Base-by-base conservation (phyloP, 345 rosid genomes). In the Eutrema japonicum region DNA sequence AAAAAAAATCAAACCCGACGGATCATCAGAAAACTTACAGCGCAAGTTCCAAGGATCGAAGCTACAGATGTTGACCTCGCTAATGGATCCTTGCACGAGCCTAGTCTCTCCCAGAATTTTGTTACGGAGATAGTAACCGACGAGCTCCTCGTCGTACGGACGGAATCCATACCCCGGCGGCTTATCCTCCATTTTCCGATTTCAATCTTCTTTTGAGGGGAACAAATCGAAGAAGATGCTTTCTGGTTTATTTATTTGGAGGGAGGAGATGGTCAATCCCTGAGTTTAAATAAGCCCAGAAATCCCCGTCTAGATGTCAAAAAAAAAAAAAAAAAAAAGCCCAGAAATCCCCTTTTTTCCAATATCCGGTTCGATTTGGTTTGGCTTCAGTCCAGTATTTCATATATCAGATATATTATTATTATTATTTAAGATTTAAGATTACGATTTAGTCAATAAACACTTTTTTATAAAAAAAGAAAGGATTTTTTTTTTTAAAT, bases 31-130 rank as follows among this genome's bases (percentile, higher is more conserved):
- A 22, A 41, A 68, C 46, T 66, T 75, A 83, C 86, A 50, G 2
- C 82, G 87, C 42, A 89, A 40, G 0, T 89, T 46, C 86, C 83
- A 80, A 6, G 95, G 95, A 48, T 89, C 89, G 2, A 4, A 71
- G 41, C 46, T 36, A 72, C 71, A 79, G 29, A 87, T 70, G 22
- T 84, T 69, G 73, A 82, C 66, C 36, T 79, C 86, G 5, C 51
- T 60, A 30, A 89, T 79, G 10, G 18, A 3, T 40, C 0, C 14
- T 3, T 77, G 5, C 0, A 64, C 61, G 30, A 70, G 68, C 10
- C 2, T 3, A 16, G 8, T 6, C 5, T 77, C 54, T 10, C 87
- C 81, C 2, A 7, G 35, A 35, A 83, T 74, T 63, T 83, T 84
- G 41, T 36, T 32, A 68, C n/a, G 68, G 43, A 89, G 77, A 61